Evolutionary conservation across 140 eudicot species (phyloP).

Genomic region (Bidens hawaiensis): DNA sequence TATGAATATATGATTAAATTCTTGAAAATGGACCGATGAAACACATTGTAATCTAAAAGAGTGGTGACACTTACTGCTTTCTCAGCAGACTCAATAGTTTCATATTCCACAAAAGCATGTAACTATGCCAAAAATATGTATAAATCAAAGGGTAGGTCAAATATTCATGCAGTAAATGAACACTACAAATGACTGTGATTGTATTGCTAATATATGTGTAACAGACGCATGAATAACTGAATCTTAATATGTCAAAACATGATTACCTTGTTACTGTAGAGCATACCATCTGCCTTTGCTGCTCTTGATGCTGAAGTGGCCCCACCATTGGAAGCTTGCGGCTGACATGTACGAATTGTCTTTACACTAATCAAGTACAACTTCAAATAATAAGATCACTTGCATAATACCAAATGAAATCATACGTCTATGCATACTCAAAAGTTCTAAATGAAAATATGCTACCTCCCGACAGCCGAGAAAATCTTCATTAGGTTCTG

Average conservation of each 20-base stretch:
- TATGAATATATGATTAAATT: constrained; percentile 9
- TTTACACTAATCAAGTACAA: constrained; percentile 58
- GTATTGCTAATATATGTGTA: not conserved
- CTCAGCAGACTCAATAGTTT: constrained; percentile 77
- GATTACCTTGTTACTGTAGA: constrained; percentile 69
- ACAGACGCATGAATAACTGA: not conserved
- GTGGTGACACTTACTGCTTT: constrained; percentile 63
- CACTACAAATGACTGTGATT: not conserved
- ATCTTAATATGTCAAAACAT: not conserved
- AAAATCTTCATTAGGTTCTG: constrained; percentile 93
- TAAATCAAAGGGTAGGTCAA: not conserved
- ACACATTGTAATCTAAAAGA: not conserved
- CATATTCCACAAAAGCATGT: constrained; percentile 98
- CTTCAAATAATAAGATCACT: constrained; percentile 8
- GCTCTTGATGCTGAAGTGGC: constrained; percentile 63
- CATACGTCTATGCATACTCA: constrained; percentile 2
- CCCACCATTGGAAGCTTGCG: constrained; percentile 72
- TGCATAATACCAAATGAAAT: not conserved
- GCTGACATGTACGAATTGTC: constrained; percentile 91
- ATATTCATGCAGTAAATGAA: too few species aligned
- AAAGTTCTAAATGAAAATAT: constrained; percentile 2
- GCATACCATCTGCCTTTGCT: constrained; percentile 59
- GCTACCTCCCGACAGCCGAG: constrained; percentile 88
- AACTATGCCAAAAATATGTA: constrained; percentile 48
- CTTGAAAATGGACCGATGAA: not conserved